Conservation (phyloP, 805 yeast genomes). For the Candida dajiaensis region DNA sequence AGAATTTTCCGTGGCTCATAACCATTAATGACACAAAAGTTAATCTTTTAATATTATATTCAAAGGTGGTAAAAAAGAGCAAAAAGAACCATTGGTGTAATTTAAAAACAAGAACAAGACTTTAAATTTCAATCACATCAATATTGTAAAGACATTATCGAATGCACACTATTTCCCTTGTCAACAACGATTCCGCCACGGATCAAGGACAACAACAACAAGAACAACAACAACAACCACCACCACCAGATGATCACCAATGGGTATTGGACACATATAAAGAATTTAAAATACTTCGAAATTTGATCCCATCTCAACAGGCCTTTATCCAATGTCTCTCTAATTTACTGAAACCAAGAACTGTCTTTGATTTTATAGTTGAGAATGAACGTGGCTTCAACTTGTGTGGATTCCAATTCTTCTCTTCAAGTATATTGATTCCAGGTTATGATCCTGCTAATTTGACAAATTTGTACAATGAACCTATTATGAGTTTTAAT, state of each 20-base stretch:
- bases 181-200: background rate
- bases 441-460: slow-evolving; percentile 39
- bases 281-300: background rate
- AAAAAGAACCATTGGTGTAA: too few species aligned
- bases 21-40: background rate
- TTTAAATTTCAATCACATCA: too few species aligned
- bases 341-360: background rate
- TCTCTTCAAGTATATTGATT: slow-evolving; percentile 36
- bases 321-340: background rate
- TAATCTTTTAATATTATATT: too few species aligned
- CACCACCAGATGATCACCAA: background rate
- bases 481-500: slow-evolving; percentile 16
- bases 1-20: background rate
- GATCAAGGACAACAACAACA: background rate
- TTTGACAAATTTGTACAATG: slow-evolving; percentile 23
- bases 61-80: too few species aligned
- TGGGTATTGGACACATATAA: background rate
- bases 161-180: background rate
- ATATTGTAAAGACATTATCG: too few species aligned
- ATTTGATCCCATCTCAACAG: slow-evolving; percentile 1
- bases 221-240: too few species aligned
- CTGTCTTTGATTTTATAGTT: slow-evolving; percentile 34
- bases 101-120: too few species aligned
- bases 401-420: slow-evolving; percentile 46
- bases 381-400: slow-evolving; percentile 53